Conservation (phyloP, 345 rosid species). For the Arabidopsis suecica region DNA sequence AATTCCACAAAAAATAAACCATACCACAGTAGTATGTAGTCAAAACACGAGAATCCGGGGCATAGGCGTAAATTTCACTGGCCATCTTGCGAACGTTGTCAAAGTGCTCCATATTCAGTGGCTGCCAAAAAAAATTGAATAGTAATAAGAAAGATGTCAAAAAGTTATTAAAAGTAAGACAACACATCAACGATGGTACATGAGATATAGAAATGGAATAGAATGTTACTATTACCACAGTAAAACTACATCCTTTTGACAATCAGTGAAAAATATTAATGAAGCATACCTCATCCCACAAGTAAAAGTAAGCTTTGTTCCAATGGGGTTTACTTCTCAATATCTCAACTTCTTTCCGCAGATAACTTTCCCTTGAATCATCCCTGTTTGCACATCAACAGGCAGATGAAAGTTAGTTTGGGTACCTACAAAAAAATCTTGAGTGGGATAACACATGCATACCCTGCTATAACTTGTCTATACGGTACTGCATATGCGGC, state of each 20-base stretch:
- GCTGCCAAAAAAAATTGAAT: constrained; percentile 55
- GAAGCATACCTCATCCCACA: constrained; percentile 89
- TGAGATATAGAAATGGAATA: constrained; percentile 4
- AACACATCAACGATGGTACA: constrained; percentile 19
- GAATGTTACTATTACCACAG: background rate
- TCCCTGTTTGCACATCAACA: constrained; percentile 61
- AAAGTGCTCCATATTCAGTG: constrained; percentile 90
- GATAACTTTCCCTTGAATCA: constrained; percentile 65
- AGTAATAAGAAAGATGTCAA: constrained; percentile 28
- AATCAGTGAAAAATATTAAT: background rate
- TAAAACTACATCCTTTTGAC: constrained; percentile 1
- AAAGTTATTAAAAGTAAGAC: background rate
- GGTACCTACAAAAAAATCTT: constrained; percentile 41
- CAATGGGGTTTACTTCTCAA: constrained; percentile 88
- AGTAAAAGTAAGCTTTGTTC: constrained; percentile 95
- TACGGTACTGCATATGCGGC: constrained; percentile 96
- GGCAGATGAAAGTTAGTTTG: constrained; percentile 45
- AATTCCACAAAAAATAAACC: constrained; percentile 33
- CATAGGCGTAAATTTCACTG: constrained; percentile 79
- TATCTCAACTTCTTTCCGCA: constrained; percentile 89
- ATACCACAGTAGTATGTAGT: constrained; percentile 93
- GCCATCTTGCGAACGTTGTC: constrained; percentile 81
- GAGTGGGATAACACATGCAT: constrained; percentile 44
- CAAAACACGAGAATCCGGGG: constrained; percentile 95
- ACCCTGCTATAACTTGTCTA: constrained; percentile 68